phyloP scores from a whole-genome alignment of 768 basidiomycete species.

The Kwoniella dendrophila region DNA sequence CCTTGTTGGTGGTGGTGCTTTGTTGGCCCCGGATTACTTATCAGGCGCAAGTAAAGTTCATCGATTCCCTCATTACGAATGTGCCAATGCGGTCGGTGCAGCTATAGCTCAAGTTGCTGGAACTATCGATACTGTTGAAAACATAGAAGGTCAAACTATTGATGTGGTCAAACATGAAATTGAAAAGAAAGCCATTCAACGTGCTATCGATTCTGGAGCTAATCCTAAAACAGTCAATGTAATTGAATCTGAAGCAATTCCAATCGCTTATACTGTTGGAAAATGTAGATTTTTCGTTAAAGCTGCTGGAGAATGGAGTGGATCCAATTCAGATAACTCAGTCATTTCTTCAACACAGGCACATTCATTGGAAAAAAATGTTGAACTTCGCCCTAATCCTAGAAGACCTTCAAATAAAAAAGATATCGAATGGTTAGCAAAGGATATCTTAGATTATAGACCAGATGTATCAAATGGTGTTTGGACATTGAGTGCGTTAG shows the following conservation, averaged over 20 bases:
- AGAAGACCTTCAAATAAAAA: slow-evolving; percentile 41
- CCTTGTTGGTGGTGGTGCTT: slow-evolving; percentile 69
- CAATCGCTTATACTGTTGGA: slow-evolving; percentile 56
- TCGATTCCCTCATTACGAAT: slow-evolving; percentile 60
- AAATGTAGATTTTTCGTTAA: slow-evolving; percentile 62
- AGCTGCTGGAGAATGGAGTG: slow-evolving; percentile 64
- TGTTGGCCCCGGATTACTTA: slow-evolving; percentile 63
- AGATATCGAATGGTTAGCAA: slow-evolving; percentile 53
- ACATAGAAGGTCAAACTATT: slow-evolving; percentile 48
- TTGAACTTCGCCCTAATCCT: slow-evolving; percentile 58
- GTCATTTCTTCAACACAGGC: slow-evolving; percentile 11
- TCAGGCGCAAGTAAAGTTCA: slow-evolving; percentile 63
- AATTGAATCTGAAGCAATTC: slow-evolving; percentile 64
- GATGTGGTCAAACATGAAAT: slow-evolving; percentile 55
- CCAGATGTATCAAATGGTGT: slow-evolving; percentile 57
- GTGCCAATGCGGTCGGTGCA: slow-evolving; percentile 58
- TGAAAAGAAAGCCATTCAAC: slow-evolving; percentile 59
- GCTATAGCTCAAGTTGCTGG: slow-evolving; percentile 69
- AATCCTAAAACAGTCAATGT: slow-evolving; percentile 59
- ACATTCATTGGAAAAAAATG: slow-evolving; percentile 60
- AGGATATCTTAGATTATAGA: slow-evolving; percentile 53
- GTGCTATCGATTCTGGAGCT: slow-evolving; percentile 61
- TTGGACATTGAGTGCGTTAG: slow-evolving; percentile 61
- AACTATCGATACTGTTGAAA: slow-evolving; percentile 59
- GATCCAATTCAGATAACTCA: too few species aligned